Percentiles rank a stretch among this genome's conserved stretches.
Conservation (phyloP, 2,329 filamentous ascomycete species). For the Colletotrichum musicola region DNA sequence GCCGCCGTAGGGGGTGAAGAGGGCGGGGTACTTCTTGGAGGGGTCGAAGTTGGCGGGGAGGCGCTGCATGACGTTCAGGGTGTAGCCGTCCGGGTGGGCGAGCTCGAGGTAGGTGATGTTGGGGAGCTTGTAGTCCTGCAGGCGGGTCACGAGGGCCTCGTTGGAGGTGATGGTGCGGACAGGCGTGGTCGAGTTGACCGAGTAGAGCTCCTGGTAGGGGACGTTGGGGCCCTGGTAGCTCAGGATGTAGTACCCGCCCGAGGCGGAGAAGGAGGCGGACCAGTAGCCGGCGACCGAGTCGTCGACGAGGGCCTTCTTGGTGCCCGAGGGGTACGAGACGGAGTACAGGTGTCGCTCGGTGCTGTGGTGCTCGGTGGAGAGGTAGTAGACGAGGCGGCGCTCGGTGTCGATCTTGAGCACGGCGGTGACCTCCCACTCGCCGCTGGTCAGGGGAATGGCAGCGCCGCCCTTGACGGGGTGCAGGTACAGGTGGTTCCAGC, state of each 20-base stretch:
- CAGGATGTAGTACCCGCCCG: constrained; percentile 74
- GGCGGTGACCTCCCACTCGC: constrained; percentile 73
- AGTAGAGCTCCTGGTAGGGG: constrained; percentile 77
- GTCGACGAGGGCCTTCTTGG: constrained; percentile 72
- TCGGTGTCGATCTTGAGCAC: constrained; percentile 71
- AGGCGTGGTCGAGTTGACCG: constrained; percentile 64
- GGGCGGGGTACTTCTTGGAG: constrained; percentile 72
- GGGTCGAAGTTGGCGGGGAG: constrained; percentile 75
- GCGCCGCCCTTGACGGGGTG: constrained; percentile 69
- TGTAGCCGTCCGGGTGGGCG: constrained; percentile 70
- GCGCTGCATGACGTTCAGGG: constrained; percentile 73
- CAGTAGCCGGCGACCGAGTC: constrained; percentile 70
- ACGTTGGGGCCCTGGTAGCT: constrained; percentile 75
- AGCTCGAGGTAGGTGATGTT: constrained; percentile 75
- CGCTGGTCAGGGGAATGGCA: constrained; percentile 70
- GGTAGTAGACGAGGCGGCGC: constrained; percentile 72
- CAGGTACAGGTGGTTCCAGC: constrained; percentile 76
- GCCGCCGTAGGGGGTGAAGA: constrained; percentile 78
- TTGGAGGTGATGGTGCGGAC: constrained; percentile 73
- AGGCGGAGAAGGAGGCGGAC: constrained; percentile 74
- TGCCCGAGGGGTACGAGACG: constrained; percentile 67
- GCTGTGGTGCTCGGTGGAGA: constrained; percentile 73
- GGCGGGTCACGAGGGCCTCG: constrained; percentile 64
- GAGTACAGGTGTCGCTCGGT: constrained; percentile 78
- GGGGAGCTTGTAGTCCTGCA: constrained; percentile 72